These are phyloP conservation scores for Salix viminalis DNA, from an alignment of 345 rosid genomes.

Conservation along the genomic window DNA sequence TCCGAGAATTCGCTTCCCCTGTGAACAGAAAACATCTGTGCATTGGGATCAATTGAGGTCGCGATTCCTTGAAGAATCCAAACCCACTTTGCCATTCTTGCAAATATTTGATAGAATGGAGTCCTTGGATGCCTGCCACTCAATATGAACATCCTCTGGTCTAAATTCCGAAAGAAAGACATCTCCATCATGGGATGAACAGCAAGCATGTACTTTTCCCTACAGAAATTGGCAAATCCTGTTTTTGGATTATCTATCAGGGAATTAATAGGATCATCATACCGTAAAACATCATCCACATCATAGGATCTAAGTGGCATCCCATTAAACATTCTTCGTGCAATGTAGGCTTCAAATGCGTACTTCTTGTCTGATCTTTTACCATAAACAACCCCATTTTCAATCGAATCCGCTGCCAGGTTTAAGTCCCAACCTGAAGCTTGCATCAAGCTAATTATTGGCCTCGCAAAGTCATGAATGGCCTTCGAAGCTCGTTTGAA, in stretches of 20 bases:
- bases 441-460: constrained; percentile 59
- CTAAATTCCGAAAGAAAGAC: constrained; percentile 60
- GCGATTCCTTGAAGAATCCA: constrained; percentile 51
- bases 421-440: constrained; percentile 59
- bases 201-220: constrained; percentile 46
- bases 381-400: constrained; percentile 35
- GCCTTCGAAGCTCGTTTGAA: constrained; percentile 44
- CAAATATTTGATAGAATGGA: constrained; percentile 50
- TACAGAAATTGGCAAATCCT: constrained; percentile 45
- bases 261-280: constrained; percentile 42
- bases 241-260: constrained; percentile 44
- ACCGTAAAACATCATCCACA: constrained; percentile 37
- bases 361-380: constrained; percentile 53
- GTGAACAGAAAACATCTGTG: constrained; percentile 41
- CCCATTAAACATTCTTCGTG: constrained; percentile 50
- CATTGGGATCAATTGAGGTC: constrained; percentile 42
- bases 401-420: constrained; percentile 42
- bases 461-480: constrained; percentile 58
- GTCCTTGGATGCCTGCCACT: constrained; percentile 61
- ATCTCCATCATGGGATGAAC: constrained; percentile 60
- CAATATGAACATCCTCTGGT: constrained; percentile 46
- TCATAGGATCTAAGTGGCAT: constrained; percentile 27
- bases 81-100: constrained; percentile 56
- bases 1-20: constrained; percentile 46
- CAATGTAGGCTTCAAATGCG: constrained; percentile 61